Evolutionary conservation across 2,329 filamentous ascomycete species (phyloP).

Genomic region (Phialophora tarda): DNA sequence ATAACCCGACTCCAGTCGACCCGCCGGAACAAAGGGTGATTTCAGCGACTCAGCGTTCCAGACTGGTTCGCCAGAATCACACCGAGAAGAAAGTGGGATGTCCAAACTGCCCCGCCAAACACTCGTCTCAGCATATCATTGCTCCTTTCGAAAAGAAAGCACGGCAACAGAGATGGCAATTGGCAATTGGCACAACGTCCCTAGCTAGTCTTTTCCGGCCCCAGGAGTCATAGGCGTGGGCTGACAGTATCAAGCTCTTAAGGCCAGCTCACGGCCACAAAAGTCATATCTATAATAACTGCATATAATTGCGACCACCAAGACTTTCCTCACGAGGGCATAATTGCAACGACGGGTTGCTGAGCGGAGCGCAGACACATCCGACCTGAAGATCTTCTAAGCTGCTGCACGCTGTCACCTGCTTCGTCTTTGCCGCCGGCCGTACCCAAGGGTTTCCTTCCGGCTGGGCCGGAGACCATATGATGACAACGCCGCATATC

Average conservation of each 20-base stretch:
- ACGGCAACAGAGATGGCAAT: not conserved
- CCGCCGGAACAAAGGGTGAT: not conserved
- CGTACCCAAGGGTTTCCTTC: conserved; percentile 11
- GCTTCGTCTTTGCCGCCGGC: conserved; percentile 8
- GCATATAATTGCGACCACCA: not conserved
- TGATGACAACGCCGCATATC: conserved; percentile 23
- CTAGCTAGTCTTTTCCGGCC: not conserved
- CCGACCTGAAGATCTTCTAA: conserved; percentile 7
- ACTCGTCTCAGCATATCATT: conserved; percentile 12
- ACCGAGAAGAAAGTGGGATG: conserved; percentile 26
- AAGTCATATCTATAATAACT: not conserved
- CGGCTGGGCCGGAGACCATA: conserved; percentile 16
- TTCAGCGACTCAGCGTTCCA: not conserved
- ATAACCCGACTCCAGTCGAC: conserved; percentile 10
- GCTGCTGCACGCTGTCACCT: not conserved
- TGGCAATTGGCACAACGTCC: not conserved
- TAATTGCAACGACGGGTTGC: not conserved
- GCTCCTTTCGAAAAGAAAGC: not conserved
- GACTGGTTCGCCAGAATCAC: conserved; percentile 4
- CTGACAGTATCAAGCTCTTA: conserved; percentile 16
- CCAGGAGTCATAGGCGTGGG: conserved; percentile 2
- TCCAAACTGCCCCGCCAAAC: conserved; percentile 24
- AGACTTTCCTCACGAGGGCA: not conserved
- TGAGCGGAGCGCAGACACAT: conserved; percentile 8
- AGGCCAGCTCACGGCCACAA: conserved; percentile 9